A percentile compares a stretch with the other conserved stretches of the same genome.
Evolutionary conservation across 2,329 filamentous ascomycete genomes (phyloP).

Genomic region (Stachybotrys elegans): DNA sequence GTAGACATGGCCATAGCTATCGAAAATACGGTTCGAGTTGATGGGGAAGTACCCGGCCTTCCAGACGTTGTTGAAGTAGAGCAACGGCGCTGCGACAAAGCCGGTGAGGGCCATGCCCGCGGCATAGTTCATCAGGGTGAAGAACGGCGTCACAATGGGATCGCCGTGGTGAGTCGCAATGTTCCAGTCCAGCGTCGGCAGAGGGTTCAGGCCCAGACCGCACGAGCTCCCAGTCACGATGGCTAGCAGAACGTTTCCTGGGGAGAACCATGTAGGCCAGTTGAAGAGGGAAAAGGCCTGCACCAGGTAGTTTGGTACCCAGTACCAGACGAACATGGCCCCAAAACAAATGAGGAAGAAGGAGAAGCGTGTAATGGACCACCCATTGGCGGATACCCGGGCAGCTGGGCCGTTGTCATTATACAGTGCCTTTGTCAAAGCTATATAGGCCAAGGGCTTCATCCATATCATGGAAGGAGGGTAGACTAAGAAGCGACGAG

Average conservation of each 20-base stretch:
- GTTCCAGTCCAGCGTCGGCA: conserved; percentile 37
- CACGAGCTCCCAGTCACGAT: conserved; percentile 28
- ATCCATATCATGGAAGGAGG: conserved; percentile 48
- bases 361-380: conserved; percentile 22
- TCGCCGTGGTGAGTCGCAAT: conserved; percentile 21
- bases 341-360: conserved; percentile 38
- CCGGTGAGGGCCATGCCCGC: conserved; percentile 42
- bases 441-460: conserved; percentile 38
- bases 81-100: conserved; percentile 42
- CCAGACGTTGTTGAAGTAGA: conserved; percentile 42
- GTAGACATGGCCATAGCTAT: conserved; percentile 50
- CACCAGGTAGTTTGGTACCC: conserved; percentile 46
- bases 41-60: conserved; percentile 51
- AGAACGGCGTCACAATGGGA: conserved; percentile 24
- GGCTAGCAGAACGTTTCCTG: conserved; percentile 28
- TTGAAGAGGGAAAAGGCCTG: conserved; percentile 39
- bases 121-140: conserved; percentile 22
- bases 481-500: conserved; percentile 42
- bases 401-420: conserved; percentile 12
- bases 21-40: conserved; percentile 47
- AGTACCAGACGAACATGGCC: conserved; percentile 46
- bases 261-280: conserved; percentile 47
- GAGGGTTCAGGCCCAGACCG: conserved; percentile 31
- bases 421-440: conserved; percentile 26
- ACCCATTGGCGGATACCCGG: conserved; percentile 14